Percentiles rank a stretch among this genome's conserved stretches.
Evolutionary conservation across 2,329 filamentous ascomycete genomes (phyloP).

Genomic region (Trichoderma sp.): DNA sequence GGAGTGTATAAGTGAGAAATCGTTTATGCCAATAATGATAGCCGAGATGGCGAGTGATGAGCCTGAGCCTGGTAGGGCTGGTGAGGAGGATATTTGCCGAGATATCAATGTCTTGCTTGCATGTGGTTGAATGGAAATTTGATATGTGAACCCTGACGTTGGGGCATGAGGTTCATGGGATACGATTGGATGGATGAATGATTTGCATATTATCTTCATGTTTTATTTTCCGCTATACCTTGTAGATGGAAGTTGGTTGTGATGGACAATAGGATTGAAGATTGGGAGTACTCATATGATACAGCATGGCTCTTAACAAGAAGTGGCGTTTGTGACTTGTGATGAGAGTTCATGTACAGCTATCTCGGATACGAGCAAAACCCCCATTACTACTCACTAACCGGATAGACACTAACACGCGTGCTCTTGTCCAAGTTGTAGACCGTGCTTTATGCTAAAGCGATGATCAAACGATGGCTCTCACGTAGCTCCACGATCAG

Average conservation of each 20-base stretch:
- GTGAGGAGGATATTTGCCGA: neutral
- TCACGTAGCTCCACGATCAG: constrained; percentile 6
- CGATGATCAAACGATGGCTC: constrained; percentile 10
- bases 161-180: neutral
- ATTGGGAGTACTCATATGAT: neutral
- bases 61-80: neutral
- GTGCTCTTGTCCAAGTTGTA: neutral
- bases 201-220: neutral
- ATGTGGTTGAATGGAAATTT: neutral
- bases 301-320: neutral
- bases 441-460: constrained; percentile 12
- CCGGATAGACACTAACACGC: neutral
- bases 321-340: neutral
- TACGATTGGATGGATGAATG: neutral
- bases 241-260: neutral
- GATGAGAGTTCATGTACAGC: neutral
- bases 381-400: too few relatives aligned
- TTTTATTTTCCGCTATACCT: neutral
- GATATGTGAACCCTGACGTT: neutral
- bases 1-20: neutral
- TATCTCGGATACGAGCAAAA: neutral
- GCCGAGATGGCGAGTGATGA: neutral
- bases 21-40: neutral
- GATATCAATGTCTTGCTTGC: neutral
- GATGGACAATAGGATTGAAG: neutral